Base-by-base conservation (phyloP, 129 eudicot species). In the Flaveria robusta region DNA sequence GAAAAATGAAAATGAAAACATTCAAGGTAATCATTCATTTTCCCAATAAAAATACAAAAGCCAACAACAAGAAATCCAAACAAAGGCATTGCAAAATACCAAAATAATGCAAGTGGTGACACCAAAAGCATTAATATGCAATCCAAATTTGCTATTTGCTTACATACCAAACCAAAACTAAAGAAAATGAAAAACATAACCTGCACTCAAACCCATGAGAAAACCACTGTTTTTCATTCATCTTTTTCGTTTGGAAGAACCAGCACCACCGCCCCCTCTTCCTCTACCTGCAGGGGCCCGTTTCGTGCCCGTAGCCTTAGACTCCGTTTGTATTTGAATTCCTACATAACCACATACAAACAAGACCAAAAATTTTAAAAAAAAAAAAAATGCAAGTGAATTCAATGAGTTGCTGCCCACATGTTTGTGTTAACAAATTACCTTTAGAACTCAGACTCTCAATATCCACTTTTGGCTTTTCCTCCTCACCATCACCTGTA, bases 161-260 rank as follows among this genome's bases (percentile, higher is more conserved):
- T 41, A 66, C 67, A 72, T 27, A 72, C 79, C 74, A 66, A 23
- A 74, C 41, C 13, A 18, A 29, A 10, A 26, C 41, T 60, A 66
- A 16, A 50, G 31, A 77, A 68, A 63, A 47, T 9, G 20, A 16
- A 31, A 46, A 64, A 37, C 72, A 64, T 76, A 31, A 66, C 66
- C n/a, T 31, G 64, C 41, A 27, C 65, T 64, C 72, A 1, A 29
- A 64, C 37, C 41, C 70, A 1, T 56, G 27, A 29, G 52, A 76
- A 55, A 47, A 73, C 72, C 24, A 31, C 1, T 18, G 43, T 41
- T 13, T 7, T 4, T 10, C 34, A 34, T 63, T 90, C 82, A 93
- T 82, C 95, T 78, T 86, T 90, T 93, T 54, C 97, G 86, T 86
- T 90, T 93, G 49, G 96, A 26, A 79, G 92, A 83, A 71, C 87